These are phyloP conservation scores for Candida caryicola DNA, from an alignment of 805 yeast species.

Conservation along the genomic window DNA sequence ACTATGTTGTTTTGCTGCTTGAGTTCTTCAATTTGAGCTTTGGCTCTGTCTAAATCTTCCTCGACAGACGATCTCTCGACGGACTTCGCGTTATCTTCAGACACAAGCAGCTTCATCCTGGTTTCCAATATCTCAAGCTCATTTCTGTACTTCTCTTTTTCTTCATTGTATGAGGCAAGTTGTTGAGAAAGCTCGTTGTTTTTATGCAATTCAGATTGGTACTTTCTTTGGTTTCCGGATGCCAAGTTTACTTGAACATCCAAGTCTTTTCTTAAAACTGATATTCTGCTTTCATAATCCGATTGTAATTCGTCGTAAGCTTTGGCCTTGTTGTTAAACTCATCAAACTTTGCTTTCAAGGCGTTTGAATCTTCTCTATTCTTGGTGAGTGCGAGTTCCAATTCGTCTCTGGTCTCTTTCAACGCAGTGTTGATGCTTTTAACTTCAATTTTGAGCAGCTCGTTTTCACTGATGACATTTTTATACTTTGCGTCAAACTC, in stretches of 20 bases:
- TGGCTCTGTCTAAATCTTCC: slow-evolving; percentile 40
- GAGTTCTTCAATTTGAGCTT: slow-evolving; percentile 51
- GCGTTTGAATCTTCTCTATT: slow-evolving; percentile 25
- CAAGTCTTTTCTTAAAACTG: slow-evolving; percentile 28
- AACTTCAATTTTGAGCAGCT: slow-evolving; percentile 16
- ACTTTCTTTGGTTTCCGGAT: slow-evolving; percentile 49
- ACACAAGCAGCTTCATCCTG: slow-evolving; percentile 3
- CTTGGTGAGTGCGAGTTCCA: slow-evolving; percentile 17
- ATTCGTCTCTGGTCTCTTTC: slow-evolving; percentile 14
- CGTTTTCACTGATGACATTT: slow-evolving; percentile 23
- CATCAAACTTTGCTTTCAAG: slow-evolving; percentile 23
- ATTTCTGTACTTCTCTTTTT: slow-evolving; percentile 4
- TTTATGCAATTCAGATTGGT: slow-evolving; percentile 52
- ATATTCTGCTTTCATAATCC: slow-evolving; percentile 31
- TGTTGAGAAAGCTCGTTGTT: slow-evolving; percentile 51
- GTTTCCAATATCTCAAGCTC: slow-evolving; percentile 7
- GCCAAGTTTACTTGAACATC: slow-evolving; percentile 46
- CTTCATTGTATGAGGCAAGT: slow-evolving; percentile 15
- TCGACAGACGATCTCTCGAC: slow-evolving; percentile 23
- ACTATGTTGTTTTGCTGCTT: slow-evolving; percentile 66
- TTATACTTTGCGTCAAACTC: slow-evolving; percentile 23
- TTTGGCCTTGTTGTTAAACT: slow-evolving; percentile 26
- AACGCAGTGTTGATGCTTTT: slow-evolving; percentile 4
- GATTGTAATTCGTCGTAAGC: slow-evolving; percentile 32
- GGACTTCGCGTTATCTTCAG: slow-evolving; percentile 18